phyloP scores from a whole-genome alignment of 2,329 filamentous ascomycete genomes.

The Aspergillus sp. region DNA sequence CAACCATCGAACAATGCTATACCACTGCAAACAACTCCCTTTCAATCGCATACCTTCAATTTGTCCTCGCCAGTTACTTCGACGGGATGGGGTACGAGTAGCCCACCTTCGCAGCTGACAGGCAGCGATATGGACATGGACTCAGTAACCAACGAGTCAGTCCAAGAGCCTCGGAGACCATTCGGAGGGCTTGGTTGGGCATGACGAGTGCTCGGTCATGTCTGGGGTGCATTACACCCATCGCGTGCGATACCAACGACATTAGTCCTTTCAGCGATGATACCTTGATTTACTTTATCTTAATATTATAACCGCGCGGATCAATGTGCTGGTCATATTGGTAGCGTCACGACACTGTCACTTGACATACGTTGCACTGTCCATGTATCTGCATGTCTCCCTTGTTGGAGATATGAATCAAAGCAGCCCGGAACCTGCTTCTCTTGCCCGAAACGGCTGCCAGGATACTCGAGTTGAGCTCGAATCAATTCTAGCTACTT shows the following conservation, averaged over 20 bases:
- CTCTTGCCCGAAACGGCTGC: too few species aligned
- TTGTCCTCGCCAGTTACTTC: constrained; percentile 19
- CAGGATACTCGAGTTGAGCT: too few species aligned
- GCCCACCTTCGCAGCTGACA: constrained; percentile 21
- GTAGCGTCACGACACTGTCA: background rate
- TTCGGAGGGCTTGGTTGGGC: constrained; percentile 36
- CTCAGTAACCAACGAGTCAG: constrained; percentile 25
- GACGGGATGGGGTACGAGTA: constrained; percentile 26
- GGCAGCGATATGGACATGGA: constrained; percentile 36
- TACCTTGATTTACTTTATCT: background rate
- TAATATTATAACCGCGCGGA: background rate
- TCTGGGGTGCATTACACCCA: background rate
- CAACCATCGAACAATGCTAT: constrained; percentile 24
- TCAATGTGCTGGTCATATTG: constrained; percentile 10
- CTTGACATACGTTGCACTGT: too few species aligned
- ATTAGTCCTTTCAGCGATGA: background rate
- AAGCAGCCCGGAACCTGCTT: too few species aligned
- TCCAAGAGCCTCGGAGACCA: constrained; percentile 26
- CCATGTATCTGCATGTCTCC: background rate
- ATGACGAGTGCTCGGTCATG: constrained; percentile 18
- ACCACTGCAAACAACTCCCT: constrained; percentile 17
- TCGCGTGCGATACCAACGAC: background rate
- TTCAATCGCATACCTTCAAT: constrained; percentile 24
- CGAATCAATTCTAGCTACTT: too few species aligned
- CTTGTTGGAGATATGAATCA: background rate